These are phyloP conservation scores for Citropsis articulata DNA, from an alignment of 345 rosid species.

Conservation along the genomic window DNA sequence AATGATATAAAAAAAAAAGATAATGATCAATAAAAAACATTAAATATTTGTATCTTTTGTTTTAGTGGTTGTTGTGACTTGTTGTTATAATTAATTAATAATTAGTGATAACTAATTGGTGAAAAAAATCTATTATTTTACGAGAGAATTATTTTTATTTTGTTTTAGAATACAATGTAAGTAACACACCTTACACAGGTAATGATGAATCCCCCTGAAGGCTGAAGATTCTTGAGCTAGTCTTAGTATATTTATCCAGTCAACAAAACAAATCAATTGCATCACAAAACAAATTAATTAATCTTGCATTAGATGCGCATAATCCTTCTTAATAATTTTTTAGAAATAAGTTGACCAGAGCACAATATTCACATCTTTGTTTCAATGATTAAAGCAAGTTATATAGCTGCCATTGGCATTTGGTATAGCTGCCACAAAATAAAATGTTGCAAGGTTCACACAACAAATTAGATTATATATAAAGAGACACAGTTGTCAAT, in stretches of 20 bases:
- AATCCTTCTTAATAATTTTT: neutral
- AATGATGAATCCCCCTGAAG: neutral
- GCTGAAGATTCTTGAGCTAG: neutral
- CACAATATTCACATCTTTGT: neutral
- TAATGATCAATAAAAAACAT: no score
- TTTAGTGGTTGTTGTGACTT: no score
- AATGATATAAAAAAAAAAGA: no score
- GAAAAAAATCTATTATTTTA: no score
- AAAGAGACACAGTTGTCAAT: neutral
- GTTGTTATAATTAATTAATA: no score
- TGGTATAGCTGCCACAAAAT: neutral
- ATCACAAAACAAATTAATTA: neutral
- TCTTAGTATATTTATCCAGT: neutral
- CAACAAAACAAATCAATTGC: neutral
- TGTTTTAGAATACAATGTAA: no score
- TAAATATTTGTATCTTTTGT: no score
- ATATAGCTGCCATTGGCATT: neutral
- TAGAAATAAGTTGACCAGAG: neutral
- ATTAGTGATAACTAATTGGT: no score
- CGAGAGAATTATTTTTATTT: no score
- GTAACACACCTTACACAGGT: neutral
- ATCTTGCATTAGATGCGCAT: neutral
- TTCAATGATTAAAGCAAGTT: constrained; percentile 5
- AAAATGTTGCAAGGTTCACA: neutral
- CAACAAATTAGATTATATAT: neutral